Evolutionary conservation across 768 basidiomycete genomes (phyloP), one percentile per base, ranked within the genome.

Genomic region (Collybiopsis confluens): DNA sequence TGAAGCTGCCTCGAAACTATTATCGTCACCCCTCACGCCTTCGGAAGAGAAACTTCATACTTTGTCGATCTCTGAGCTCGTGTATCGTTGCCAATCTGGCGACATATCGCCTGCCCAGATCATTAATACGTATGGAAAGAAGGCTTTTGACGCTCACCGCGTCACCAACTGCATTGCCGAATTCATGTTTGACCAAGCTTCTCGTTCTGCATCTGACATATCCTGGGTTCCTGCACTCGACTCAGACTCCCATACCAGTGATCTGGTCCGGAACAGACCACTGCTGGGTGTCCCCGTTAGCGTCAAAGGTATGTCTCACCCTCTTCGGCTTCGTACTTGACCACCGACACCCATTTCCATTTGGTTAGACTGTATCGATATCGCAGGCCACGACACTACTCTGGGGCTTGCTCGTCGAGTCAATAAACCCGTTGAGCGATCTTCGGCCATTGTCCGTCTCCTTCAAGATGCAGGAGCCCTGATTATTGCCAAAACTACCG

Each of bases 121-220:
- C 55, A 67, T 85, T 62, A 64, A 66, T 26, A 71, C 77, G 0
- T 86, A 83, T 64, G 76, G 73, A 24, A 83, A 85, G 63, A 78
- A 76, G 54, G 70, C 80, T 1, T 62, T 86, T 2, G 64, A 70
- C 21, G 81, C 81, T 0, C 82, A 85, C 16, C 65, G 68, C 30
- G 70, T 73, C 49, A 86, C 84, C 16, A 88, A 89, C 62, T 90
- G 88, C 59, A 65, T 88, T 42, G 76, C 84, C 9, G 86, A 88
- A 57, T 68, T 88, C 54, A 77, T 86, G 74, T 80, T 88, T 51
- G 68, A 72, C 35, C 74, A 68, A 59, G 71, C 69, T 53, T 71
- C 74, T 50, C 64, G 58, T 9, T 75, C 66, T 13, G 70, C 70
- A 33, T 65, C 73, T 33, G 69, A 62, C 23, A 67, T 65, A 24